Base-by-base conservation (phyloP, 805 yeast genomes). In the Myxozyma udenii region DNA sequence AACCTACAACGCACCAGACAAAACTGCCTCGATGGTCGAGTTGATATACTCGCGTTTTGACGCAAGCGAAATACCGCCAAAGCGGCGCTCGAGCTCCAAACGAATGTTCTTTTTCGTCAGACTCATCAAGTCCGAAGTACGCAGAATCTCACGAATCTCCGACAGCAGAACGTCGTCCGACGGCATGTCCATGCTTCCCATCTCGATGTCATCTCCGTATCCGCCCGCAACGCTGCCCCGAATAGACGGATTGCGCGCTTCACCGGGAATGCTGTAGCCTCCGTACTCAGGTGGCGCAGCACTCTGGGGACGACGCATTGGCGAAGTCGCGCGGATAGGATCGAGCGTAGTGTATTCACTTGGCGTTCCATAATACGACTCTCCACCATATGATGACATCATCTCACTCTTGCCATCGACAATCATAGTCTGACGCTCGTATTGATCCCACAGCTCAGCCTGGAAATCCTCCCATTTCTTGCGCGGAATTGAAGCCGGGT, bases 381-480 rank as follows among this genome's bases (percentile, higher is more conserved):
- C 35, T 11, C 52, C 44, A 18, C 30, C 28, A 11, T 32, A 19
- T 22, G 19, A 40, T 2, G 58, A 46, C 21, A 22, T 53, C 4
- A 36, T 26, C 26, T 55, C 56, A 26, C 45, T 41, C 50, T 48
- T 44, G 3, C 19, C n/a, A 24, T 55, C 59, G 2, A 36, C 43
- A 16, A 25, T 42, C 36, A 40, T 41, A 6, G 59, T 51, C 45
- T 51, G 56, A 22, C 41, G 24, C 45, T 52, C 43, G 40, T 60
- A 36, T 40, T 55, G 57, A 28, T 63, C 68, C 67, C 77, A 72
- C 32, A 75, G 66, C 47, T 77, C 81, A 41, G 80, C 70, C 63
- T 78, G 81, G 65, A 74, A 78, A 56, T 80, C 84, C 56, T 74
- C 73, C 85, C 85, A 80, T 51, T 77, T 65, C 66, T 75, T 77